A percentile compares a stretch with the other conserved stretches of the same genome.
Conservation (phyloP, 495 filamentous ascomycete genomes). For the Oleoguttula mirabilis region DNA sequence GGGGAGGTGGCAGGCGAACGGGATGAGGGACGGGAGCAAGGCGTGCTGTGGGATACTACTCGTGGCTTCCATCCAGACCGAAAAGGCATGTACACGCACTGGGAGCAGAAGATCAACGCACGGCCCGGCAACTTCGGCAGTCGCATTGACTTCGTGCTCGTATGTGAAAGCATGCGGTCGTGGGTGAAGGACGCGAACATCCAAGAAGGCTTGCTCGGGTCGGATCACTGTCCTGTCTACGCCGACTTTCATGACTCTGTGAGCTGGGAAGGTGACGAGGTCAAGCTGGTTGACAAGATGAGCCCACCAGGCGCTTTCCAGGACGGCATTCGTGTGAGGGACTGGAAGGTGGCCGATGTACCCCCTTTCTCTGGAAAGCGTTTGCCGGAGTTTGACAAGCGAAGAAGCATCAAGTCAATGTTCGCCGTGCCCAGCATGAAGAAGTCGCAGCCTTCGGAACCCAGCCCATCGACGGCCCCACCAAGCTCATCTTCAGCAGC, state of each 20-base stretch:
- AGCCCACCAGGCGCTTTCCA: slow-evolving; percentile 68
- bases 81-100: slow-evolving; percentile 89
- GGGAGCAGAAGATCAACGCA: slow-evolving; percentile 77
- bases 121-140: slow-evolving; percentile 84
- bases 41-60: slow-evolving; percentile 77
- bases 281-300: slow-evolving; percentile 60
- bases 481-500: not conserved
- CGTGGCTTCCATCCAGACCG: slow-evolving; percentile 68
- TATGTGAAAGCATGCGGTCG: slow-evolving; percentile 62
- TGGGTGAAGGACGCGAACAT: slow-evolving; percentile 89
- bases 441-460: slow-evolving; percentile 1
- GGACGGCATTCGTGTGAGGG: slow-evolving; percentile 52
- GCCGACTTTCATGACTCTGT: slow-evolving; percentile 59
- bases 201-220: slow-evolving; percentile 89
- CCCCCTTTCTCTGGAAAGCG: slow-evolving; percentile 68
- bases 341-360: slow-evolving; percentile 53
- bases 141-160: slow-evolving; percentile 87
- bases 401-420: slow-evolving; percentile 86
- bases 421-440: slow-evolving; percentile 40
- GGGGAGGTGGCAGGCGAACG: slow-evolving; percentile 58
- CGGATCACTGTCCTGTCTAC: slow-evolving; percentile 93
- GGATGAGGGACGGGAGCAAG: slow-evolving; percentile 59
- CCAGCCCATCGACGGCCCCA: not conserved
- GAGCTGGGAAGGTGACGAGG: slow-evolving; percentile 34
- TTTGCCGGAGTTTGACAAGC: slow-evolving; percentile 76